Evolutionary conservation across 345 rosid species (phyloP).

Genomic region (Populus nigra): DNA sequence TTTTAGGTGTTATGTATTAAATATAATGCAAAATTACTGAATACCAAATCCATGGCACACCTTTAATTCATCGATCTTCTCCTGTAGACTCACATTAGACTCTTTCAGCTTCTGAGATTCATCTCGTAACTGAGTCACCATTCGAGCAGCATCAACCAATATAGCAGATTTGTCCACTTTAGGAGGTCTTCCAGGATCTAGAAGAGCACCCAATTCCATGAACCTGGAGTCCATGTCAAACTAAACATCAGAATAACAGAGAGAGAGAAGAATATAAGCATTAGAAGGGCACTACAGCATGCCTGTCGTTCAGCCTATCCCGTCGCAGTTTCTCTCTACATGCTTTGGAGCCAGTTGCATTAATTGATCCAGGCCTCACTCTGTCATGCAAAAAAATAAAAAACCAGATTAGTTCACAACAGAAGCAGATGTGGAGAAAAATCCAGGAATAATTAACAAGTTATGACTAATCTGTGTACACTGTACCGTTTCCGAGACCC

Average conservation of each 20-base stretch:
- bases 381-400: constrained; percentile 5
- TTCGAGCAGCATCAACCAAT: constrained; percentile 31
- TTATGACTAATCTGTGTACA: neutral
- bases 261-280: neutral
- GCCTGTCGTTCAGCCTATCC: constrained; percentile 30
- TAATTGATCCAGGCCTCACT: constrained; percentile 14
- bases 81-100: constrained; percentile 28
- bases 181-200: constrained; percentile 38
- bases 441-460: neutral
- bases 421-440: neutral
- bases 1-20: neutral
- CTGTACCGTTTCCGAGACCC: constrained; percentile 39
- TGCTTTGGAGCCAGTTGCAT: constrained; percentile 20
- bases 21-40: neutral
- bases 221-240: constrained; percentile 25
- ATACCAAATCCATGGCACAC: constrained; percentile 7
- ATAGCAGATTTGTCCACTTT: constrained; percentile 35
- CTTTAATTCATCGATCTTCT: constrained; percentile 37
- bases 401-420: neutral
- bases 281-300: constrained; percentile 1
- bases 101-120: constrained; percentile 25
- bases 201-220: constrained; percentile 32
- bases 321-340: constrained; percentile 27
- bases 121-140: constrained; percentile 31
- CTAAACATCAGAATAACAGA: neutral